Evolutionary conservation across 768 basidiomycete genomes (phyloP), one percentile per base, ranked within the genome.

Genomic region (Scleroderma bovista): DNA sequence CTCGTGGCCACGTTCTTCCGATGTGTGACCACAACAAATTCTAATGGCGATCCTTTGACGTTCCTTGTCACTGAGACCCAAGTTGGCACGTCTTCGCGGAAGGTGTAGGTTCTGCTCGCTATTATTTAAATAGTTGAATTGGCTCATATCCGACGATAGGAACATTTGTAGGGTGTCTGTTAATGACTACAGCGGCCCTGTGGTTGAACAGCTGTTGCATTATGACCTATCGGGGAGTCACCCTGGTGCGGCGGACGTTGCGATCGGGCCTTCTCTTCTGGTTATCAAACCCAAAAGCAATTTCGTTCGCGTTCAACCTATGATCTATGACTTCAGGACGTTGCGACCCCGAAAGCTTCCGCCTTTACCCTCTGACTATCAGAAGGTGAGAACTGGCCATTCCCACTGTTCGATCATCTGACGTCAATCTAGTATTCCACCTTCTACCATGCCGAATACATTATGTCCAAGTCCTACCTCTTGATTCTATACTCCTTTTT

Each of bases 61-160:
- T 54, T 50, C 26, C 44, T 49, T 15, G 26, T 54, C 32, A 50
- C 44, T 17, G 53, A 54, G 16, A 50, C 45, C 8, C 45, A 47
- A 40, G 31, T 51, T 13, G 53, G 51, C 4, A 39, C n/a, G n/a
- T n/a, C n/a, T n/a, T n/a, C n/a, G n/a, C n/a, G n/a, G n/a, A n/a
- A n/a, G n/a, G n/a, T n/a, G n/a, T n/a, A n/a, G n/a, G n/a, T n/a
- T n/a, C n/a, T n/a, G n/a, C n/a, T n/a, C n/a, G n/a, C n/a, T n/a
- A n/a, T 32, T 10, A 16, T 20, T 29, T 12, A 4, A 13, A 38
- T 22, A 4, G 16, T 4, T 22, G 39, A 33, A 46, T 46, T 38
- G 12, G 13, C 32, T 22, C 26, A 34, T 33, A n/a, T 19, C 32
- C 23, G 11, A 44, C 15, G 12, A 26, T 26, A 50, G 39, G 4